phyloP scores from a whole-genome alignment of 2,329 filamentous ascomycete species.

The Cladosporium sp. region DNA sequence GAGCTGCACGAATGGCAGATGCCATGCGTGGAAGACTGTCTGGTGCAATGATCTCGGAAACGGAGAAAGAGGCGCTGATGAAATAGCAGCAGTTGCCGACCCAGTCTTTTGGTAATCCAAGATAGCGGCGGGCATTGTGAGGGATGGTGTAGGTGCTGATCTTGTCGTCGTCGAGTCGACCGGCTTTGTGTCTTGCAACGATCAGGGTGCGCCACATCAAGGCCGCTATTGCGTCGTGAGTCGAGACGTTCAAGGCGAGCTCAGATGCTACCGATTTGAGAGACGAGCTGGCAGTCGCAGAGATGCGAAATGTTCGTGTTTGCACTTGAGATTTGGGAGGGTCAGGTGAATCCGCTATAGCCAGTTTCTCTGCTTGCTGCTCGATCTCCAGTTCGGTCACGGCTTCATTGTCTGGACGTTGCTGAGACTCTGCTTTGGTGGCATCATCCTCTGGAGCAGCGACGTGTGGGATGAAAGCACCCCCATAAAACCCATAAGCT shows the following conservation, averaged over 20 bases:
- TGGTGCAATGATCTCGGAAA: too few species aligned
- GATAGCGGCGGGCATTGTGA: slow-evolving; percentile 18
- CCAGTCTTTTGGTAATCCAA: slow-evolving; percentile 16
- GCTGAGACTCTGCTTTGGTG: not conserved
- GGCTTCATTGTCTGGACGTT: not conserved
- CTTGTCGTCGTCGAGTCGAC: slow-evolving; percentile 17
- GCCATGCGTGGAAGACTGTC: too few species aligned
- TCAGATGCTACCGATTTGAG: slow-evolving; percentile 17
- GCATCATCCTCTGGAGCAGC: not conserved
- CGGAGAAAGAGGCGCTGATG: slow-evolving; percentile 15
- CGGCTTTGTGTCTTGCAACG: slow-evolving; percentile 14
- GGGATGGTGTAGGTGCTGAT: slow-evolving; percentile 18
- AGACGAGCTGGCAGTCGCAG: not conserved
- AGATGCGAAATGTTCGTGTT: not conserved
- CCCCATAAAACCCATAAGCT: slow-evolving; percentile 14
- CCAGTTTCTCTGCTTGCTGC: not conserved
- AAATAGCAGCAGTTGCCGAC: slow-evolving; percentile 21
- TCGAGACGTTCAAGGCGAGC: slow-evolving; percentile 15
- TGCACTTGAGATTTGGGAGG: too few species aligned
- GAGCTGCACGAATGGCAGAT: too few species aligned
- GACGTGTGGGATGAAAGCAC: slow-evolving; percentile 14
- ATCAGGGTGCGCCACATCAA: slow-evolving; percentile 19
- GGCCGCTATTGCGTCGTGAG: slow-evolving; percentile 21
- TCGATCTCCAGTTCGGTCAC: not conserved
- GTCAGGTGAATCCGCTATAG: too few species aligned